These are phyloP conservation scores for Ophiostoma quercus DNA, from an alignment of 2,329 filamentous ascomycete species.

Conservation along the genomic window DNA sequence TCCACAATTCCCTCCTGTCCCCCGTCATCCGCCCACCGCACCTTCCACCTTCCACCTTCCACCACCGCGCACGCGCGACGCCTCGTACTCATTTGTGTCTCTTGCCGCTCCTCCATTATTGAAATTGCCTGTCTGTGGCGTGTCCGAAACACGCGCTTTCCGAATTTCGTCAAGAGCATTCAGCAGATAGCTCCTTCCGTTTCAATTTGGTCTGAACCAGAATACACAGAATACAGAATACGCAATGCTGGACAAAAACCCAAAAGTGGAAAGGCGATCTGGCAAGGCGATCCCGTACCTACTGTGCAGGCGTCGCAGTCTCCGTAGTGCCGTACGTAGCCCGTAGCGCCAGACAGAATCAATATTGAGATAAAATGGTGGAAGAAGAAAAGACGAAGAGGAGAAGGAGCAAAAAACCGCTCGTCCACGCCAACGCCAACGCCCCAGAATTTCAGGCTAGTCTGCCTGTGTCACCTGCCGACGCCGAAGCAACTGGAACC, in stretches of 20 bases:
- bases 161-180: too few relatives aligned
- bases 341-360: slow-evolving; percentile 6
- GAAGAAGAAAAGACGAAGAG: background rate
- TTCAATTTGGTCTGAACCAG: background rate
- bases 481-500: slow-evolving; percentile 10
- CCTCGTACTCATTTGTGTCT: background rate
- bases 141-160: slow-evolving; percentile 8
- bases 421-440: background rate
- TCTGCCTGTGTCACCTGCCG: slow-evolving; percentile 13
- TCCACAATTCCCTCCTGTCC: slow-evolving; percentile 21
- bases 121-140: background rate
- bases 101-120: background rate
- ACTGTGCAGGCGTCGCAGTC: background rate
- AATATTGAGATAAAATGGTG: background rate
- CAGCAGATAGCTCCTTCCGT: slow-evolving; percentile 10
- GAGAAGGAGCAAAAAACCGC: background rate
- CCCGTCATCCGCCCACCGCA: slow-evolving; percentile 29
- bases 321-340: background rate
- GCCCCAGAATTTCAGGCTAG: slow-evolving; percentile 15
- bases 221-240: background rate
- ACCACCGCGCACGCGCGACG: slow-evolving; percentile 22
- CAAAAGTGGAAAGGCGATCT: slow-evolving; percentile 8
- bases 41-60: slow-evolving; percentile 25
- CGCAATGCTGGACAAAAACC: background rate
- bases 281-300: slow-evolving; percentile 2